Evolutionary conservation across 257 asterid genomes (phyloP), one percentile per base, ranked within the genome.

Genomic region (Lycium ferocissimum): DNA sequence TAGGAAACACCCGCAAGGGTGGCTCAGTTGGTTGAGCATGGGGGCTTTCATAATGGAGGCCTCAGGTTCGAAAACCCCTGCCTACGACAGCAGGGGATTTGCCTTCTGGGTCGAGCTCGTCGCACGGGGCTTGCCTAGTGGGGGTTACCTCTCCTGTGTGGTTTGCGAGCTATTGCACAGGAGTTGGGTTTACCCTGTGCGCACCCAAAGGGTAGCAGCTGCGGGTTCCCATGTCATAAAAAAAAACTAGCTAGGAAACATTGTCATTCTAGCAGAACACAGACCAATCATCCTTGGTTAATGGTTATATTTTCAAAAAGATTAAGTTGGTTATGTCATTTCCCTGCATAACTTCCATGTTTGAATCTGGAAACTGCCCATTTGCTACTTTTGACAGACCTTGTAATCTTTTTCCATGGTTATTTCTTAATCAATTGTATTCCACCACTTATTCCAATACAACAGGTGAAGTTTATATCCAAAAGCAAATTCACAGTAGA

Each of bases 401-500:
- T 53, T 53, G 4, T 70, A 70, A 78, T 78, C 11, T 26, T 53
- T 78, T 53, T 2, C 13, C 65, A 78, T 53, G 26, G 45, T 78
- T 10, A 33, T 9, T 33, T 62, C 66, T 69, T 83, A 53, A 83
- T 53, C 43, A 54, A 69, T 54, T 83, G 6, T 54, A 37, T 71
- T 69, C 12, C 57, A 37, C 18, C 37, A 9, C 47, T 57, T 86
- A 56, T 78, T 89, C 63, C 66, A 73, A 43, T 83, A 82, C 47
- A 66, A 87, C 92, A 94, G 98, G 92, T 90, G 82, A 92, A 89
- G 90, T 89, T 94, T 86, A 47, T 91, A 17, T 84, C 89, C 79
- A 83, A 92, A 76, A 87, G 86, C 86, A 86, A 90, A 85, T 87
- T 86, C 89, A 89, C 90, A 61, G 85, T 91, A 33, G 93, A 92